These are phyloP conservation scores for Tulasnella sp. DNA, from an alignment of 768 basidiomycete species.

Conservation along the genomic window DNA sequence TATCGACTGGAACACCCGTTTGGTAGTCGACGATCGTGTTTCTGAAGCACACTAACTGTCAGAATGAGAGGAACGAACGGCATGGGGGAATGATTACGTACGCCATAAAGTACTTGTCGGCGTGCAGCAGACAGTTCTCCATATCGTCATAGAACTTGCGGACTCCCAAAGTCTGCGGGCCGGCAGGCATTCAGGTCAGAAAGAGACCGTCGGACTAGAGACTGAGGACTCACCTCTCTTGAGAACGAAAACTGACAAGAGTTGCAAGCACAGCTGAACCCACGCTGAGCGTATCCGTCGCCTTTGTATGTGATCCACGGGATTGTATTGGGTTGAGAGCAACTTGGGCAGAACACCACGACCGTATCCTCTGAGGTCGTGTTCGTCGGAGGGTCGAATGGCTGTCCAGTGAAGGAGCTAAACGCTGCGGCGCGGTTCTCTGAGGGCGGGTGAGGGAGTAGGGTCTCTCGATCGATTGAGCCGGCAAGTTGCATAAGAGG, in stretches of 20 bases:
- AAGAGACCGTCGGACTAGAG: neutral
- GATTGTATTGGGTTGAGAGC: neutral
- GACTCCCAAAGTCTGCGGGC: slow-evolving; percentile 16
- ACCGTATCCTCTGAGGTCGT: neutral
- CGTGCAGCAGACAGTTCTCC: neutral
- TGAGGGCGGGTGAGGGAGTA: slow-evolving; percentile 9
- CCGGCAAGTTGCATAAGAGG: slow-evolving; percentile 26
- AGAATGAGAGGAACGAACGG: neutral
- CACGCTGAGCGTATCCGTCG: slow-evolving; percentile 30
- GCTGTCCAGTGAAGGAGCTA: slow-evolving; percentile 16
- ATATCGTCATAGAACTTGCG: slow-evolving; percentile 24
- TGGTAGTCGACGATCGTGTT: slow-evolving; percentile 19
- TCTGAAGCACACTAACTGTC: neutral
- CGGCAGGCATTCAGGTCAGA: neutral
- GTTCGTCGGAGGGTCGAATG: slow-evolving; percentile 19
- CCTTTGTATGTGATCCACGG: slow-evolving; percentile 28
- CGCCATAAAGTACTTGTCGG: slow-evolving; percentile 18
- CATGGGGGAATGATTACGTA: neutral
- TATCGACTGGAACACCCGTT: neutral
- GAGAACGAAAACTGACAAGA: neutral
- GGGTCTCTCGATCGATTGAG: slow-evolving; percentile 10
- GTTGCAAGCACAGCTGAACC: slow-evolving; percentile 13
- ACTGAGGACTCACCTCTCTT: slow-evolving; percentile 23
- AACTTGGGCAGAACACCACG: neutral
- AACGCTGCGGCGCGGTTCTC: neutral